These are phyloP conservation scores for Brettanomyces custersianus DNA, from an alignment of 805 yeast species.

Conservation along the genomic window DNA sequence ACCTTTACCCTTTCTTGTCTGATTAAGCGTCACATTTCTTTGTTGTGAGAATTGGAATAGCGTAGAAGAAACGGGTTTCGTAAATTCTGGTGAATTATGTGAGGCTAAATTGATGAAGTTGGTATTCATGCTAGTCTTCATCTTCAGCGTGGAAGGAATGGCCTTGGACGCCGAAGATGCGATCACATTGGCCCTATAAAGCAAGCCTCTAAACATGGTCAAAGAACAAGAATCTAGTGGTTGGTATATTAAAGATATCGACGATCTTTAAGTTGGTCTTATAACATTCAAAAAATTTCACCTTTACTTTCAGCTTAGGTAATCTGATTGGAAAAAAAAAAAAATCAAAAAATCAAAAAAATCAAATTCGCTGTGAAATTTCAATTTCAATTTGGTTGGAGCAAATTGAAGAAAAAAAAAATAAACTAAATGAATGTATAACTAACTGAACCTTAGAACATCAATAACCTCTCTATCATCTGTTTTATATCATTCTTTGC, in stretches of 20 bases:
- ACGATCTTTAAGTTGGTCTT: no score
- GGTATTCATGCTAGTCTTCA: slow-evolving; percentile 7
- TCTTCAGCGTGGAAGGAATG: slow-evolving; percentile 10
- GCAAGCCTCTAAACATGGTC: slow-evolving; percentile 10
- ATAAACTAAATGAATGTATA: no score
- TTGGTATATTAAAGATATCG: neutral
- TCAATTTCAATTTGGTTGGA: no score
- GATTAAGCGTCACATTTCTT: slow-evolving; percentile 67
- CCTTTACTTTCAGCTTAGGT: no score
- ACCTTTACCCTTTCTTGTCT: slow-evolving; percentile 59
- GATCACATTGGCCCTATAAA: slow-evolving; percentile 3
- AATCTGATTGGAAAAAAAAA: no score
- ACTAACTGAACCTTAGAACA: no score
- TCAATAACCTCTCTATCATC: no score
- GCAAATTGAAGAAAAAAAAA: no score
- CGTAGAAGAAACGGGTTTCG: slow-evolving; percentile 5
- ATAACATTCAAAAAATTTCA: no score
- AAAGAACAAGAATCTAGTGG: neutral
- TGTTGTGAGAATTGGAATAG: slow-evolving; percentile 26
- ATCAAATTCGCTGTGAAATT: no score
- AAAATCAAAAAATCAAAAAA: no score
- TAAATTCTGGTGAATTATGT: neutral
- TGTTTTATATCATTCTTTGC: no score
- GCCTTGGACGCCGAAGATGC: slow-evolving; percentile 3
- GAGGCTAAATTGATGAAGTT: slow-evolving; percentile 9